Conservation (phyloP, 768 basidiomycete species). For the Termitomyces bulborhizus region DNA sequence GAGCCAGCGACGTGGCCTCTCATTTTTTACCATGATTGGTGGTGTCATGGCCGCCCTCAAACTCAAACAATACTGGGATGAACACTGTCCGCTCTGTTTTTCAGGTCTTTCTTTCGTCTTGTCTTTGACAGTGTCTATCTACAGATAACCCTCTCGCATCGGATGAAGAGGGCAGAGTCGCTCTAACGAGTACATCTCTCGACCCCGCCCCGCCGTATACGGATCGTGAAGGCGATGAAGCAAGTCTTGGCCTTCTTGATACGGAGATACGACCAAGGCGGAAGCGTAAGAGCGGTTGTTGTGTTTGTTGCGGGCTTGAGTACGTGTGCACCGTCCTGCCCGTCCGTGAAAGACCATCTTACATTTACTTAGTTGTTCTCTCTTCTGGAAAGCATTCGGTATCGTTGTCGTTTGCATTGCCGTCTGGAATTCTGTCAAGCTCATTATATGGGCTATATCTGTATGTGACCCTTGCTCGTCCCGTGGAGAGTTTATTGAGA, state of each 20-base stretch:
- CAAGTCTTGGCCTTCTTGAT: slow-evolving; percentile 26
- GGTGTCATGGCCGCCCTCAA: slow-evolving; percentile 40
- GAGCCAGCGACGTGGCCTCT: slow-evolving; percentile 14
- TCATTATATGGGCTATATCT: slow-evolving; percentile 41
- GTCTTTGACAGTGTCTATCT: neutral
- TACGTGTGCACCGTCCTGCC: neutral
- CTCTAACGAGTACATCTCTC: slow-evolving; percentile 17
- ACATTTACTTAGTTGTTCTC: slow-evolving; percentile 31
- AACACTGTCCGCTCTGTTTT: slow-evolving; percentile 28
- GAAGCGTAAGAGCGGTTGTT: slow-evolving; percentile 33
- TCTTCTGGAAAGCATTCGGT: slow-evolving; percentile 51
- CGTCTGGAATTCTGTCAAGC: slow-evolving; percentile 35
- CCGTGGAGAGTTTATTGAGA: neutral
- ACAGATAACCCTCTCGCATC: slow-evolving; percentile 36
- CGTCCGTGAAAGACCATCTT: neutral
- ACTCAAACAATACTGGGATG: slow-evolving; percentile 39
- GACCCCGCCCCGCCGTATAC: slow-evolving; percentile 7
- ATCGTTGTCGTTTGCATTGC: slow-evolving; percentile 37
- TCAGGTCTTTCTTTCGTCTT: neutral
- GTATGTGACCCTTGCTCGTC: slow-evolving; percentile 22
- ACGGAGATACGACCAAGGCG: slow-evolving; percentile 21
- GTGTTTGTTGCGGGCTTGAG: slow-evolving; percentile 38
- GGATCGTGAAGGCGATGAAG: slow-evolving; percentile 21
- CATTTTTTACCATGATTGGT: slow-evolving; percentile 39
- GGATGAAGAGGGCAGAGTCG: slow-evolving; percentile 36